Evolutionary conservation across 495 filamentous ascomycete species (phyloP), one percentile per base, ranked within the genome.

Genomic region (Apiosordaria backusii): DNA sequence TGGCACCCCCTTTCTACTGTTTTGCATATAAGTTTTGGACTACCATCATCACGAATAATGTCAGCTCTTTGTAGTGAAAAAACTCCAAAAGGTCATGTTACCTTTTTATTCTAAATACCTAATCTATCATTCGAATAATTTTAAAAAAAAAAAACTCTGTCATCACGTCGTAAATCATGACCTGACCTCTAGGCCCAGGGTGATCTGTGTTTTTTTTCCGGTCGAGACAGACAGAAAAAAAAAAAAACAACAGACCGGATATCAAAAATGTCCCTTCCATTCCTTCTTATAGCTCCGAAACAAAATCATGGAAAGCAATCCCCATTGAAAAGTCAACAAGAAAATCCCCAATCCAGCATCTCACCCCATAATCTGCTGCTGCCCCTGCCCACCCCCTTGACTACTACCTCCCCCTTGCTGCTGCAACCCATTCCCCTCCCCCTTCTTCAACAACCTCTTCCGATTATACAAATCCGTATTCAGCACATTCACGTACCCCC

Each of bases 391-490:
- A 45, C 35, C 35, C 9, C 35, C 35, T 45, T 45, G 35, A 7
- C 6, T 15, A 13, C 16, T 18, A 45, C 3, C 16, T 13, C 35
- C 35, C 35, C 16, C 9, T 15, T 45, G 35, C 35, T 45, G 29
- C 29, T 35, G 29, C 10, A n/a, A n/a, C n/a, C n/a, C n/a, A n/a
- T 35, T 7, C 9, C 29, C 58, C 23, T 71, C 72, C 54, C 74
- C 73, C 69, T 76, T 74, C 70, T 72, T 71, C 50, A 78, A 60
- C 62, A 74, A 23, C 61, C 76, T 61, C 63, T 78, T 78, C 61
- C 76, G 72, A 61, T 78, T 78, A 40, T 76, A 75, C 62, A 78
- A 53, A 54, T 78, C 76, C 21, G 74, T 76, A 45, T 78, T 76
- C 60, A 78, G 45, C 66, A 78, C 76, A 58, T 78, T 76, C 60